Conservation (phyloP, 805 yeast genomes). For the Candida orba region DNA sequence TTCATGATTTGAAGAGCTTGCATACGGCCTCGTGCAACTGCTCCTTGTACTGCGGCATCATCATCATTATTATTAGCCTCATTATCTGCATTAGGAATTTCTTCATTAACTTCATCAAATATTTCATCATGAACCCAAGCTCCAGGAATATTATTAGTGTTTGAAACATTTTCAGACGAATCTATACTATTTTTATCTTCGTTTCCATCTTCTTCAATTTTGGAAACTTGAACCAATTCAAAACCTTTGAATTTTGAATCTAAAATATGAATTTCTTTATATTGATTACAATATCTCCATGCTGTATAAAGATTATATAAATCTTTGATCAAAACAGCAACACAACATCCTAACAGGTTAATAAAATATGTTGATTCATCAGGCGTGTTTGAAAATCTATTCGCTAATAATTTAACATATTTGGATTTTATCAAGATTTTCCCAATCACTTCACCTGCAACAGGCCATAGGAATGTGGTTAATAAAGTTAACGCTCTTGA, state of each 20-base stretch:
- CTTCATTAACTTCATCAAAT: not conserved
- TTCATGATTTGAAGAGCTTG: no score
- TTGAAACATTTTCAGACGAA: not conserved
- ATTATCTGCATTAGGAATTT: not conserved
- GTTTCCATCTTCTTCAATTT: not conserved
- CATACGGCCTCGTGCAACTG: no score
- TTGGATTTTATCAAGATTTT: constrained; percentile 19
- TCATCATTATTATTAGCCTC: no score
- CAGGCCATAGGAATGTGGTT: constrained; percentile 22
- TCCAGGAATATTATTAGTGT: not conserved
- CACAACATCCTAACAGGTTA: constrained; percentile 29
- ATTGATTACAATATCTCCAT: constrained; percentile 25
- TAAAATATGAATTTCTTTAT: constrained; percentile 18
- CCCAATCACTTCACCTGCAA: constrained; percentile 23
- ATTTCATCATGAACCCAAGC: not conserved
- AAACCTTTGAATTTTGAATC: constrained; percentile 10
- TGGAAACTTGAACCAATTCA: constrained; percentile 1
- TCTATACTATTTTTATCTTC: not conserved
- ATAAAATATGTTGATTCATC: constrained; percentile 29
- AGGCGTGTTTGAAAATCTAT: constrained; percentile 25
- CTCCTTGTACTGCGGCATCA: no score
- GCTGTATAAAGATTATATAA: constrained; percentile 25
- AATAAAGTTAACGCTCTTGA: constrained; percentile 14
- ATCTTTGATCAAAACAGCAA: constrained; percentile 27
- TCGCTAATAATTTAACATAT: constrained; percentile 16